Percentiles rank a stretch among this genome's conserved stretches.
phyloP scores from a whole-genome alignment of 805 yeast genomes.

The Candida caryicola region DNA sequence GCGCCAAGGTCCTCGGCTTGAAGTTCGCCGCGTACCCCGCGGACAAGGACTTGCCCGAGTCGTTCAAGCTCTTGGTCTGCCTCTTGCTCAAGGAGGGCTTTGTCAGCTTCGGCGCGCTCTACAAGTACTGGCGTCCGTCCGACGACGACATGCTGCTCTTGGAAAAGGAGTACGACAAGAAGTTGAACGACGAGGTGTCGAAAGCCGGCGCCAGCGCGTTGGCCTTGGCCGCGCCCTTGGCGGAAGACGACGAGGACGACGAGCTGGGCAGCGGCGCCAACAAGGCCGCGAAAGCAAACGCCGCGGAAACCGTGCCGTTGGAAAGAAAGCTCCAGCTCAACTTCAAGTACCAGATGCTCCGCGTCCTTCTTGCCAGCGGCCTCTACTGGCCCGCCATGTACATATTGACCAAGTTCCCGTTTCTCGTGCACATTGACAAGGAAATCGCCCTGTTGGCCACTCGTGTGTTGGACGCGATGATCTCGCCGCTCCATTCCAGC shows the following conservation, averaged over 20 bases:
- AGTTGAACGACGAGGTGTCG: constrained; percentile 53
- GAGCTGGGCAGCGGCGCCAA: not conserved
- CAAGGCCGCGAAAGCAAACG: not conserved
- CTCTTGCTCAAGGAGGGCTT: constrained; percentile 64
- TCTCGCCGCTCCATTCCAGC: constrained; percentile 46
- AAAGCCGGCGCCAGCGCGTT: constrained; percentile 72
- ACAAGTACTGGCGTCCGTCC: constrained; percentile 53
- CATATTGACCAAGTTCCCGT: constrained; percentile 61
- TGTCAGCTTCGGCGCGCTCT: constrained; percentile 60
- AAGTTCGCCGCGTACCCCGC: constrained; percentile 31
- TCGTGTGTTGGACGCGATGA: constrained; percentile 45
- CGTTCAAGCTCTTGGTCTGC: constrained; percentile 46
- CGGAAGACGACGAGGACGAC: constrained; percentile 48
- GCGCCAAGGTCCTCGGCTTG: constrained; percentile 53
- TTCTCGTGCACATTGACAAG: constrained; percentile 51
- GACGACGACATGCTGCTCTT: constrained; percentile 45
- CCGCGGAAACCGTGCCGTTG: constrained; percentile 6
- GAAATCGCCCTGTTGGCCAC: constrained; percentile 47
- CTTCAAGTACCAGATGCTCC: constrained; percentile 40
- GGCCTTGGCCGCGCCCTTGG: constrained; percentile 83
- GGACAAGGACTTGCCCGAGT: constrained; percentile 39
- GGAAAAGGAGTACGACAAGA: constrained; percentile 43
- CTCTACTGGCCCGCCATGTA: constrained; percentile 59
- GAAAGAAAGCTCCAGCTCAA: constrained; percentile 20
- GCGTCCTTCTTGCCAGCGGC: constrained; percentile 56